Base-by-base conservation (phyloP, 805 yeast species). In the Lipomyces sp. region DNA sequence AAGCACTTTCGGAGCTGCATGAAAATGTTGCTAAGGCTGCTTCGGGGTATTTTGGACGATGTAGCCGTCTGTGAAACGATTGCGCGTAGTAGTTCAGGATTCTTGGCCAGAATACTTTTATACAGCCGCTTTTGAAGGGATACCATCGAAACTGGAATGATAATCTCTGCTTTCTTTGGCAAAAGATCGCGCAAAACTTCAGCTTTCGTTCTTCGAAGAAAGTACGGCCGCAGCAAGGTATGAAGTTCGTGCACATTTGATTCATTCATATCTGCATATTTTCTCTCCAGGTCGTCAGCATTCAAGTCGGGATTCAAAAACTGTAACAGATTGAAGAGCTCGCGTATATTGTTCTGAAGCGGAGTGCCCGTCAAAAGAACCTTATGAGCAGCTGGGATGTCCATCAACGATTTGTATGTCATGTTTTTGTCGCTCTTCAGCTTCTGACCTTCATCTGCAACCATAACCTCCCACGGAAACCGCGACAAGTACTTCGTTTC, bases 361-460 rank as follows among this genome's bases (percentile, higher is more conserved):
- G 98, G 97, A 0, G 98, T 91, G 21, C 97, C 97, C 0, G 98
- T 91, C n/a, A 91, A 70, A 21, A 91, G 70, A 87, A 74, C 57
- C 80, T 81, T 48, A 75, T 76, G 48, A 86, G 81, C 55, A 88
- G 72, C 59, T 79, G 71, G 65, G 93, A 85, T 59, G 86, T 79
- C 55, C 80, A 75, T 64, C 21, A 57, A 34, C 3, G 18, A 16
- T 14, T 28, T 33, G 26, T 45, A 39, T 8, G 42, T 38, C 19
- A 23, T 36, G 22, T 45, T 57, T 35, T 51, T 47, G 37, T 57
- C 60, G 33, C 90, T 91, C 64, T 91, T 91, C 60, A 91, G 72
- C 37, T 97, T 71, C 67, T 91, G 98, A 3, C 97, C 98, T 67
- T 91, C 98, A 67, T 91, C 98, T 13, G 90, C 95, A 43, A 89